Evolutionary conservation across 495 filamentous ascomycete species (phyloP).

Genomic region (Aspergillus taichungensis): DNA sequence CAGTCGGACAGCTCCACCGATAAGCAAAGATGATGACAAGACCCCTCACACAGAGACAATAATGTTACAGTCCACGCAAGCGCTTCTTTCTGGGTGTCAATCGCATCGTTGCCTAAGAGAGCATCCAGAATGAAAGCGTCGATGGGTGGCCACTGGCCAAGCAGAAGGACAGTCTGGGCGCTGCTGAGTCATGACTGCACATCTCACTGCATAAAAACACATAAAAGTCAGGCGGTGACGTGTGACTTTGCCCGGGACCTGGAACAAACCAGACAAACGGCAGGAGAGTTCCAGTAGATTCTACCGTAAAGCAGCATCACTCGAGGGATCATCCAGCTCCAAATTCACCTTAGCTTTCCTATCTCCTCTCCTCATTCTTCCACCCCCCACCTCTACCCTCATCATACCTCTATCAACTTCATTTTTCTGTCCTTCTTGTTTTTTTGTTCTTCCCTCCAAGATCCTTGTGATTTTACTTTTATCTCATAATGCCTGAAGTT

Average conservation of each 20-base stretch:
- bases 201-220: not conserved
- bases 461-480: not conserved
- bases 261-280: slow-evolving; percentile 30
- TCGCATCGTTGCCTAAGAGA: not conserved
- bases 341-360: slow-evolving; percentile 8
- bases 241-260: not conserved
- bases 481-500: slow-evolving; percentile 22
- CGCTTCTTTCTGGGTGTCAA: not conserved
- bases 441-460: not conserved
- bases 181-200: too few species aligned
- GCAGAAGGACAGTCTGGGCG: too few species aligned
- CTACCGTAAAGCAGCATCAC: slow-evolving; percentile 16
- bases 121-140: slow-evolving; percentile 8
- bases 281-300: slow-evolving; percentile 32
- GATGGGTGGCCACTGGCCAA: not conserved
- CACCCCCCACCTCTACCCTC: not conserved
- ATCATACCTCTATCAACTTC: not conserved
- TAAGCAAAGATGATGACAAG: too few species aligned
- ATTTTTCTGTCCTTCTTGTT: not conserved
- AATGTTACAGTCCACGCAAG: not conserved
- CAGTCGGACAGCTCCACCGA: too few species aligned
- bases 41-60: too few species aligned
- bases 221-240: slow-evolving; percentile 7
- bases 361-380: slow-evolving; percentile 5
- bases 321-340: slow-evolving; percentile 11